Percentiles rank a stretch among this genome's conserved stretches.
phyloP scores from a whole-genome alignment of 495 filamentous ascomycete species.

The Hypoxylon subgilvum region DNA sequence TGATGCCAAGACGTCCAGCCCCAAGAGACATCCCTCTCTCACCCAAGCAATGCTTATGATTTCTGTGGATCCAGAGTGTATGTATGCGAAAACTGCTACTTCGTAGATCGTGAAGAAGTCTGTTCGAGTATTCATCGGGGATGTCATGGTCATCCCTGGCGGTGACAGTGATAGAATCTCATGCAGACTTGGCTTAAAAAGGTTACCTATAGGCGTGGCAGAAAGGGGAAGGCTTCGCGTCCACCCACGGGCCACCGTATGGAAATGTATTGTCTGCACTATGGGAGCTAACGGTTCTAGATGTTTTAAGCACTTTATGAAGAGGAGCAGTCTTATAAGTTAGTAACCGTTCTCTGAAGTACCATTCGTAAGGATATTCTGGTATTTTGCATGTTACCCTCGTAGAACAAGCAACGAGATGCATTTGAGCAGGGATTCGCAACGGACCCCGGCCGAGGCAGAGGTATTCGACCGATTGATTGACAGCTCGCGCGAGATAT shows the following conservation, averaged over 20 bases:
- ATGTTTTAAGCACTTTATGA: background rate
- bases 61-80: conserved; percentile 26
- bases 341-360: conserved; percentile 21
- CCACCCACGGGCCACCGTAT: background rate
- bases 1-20: conserved; percentile 32
- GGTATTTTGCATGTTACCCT: conserved; percentile 21
- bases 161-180: too few species aligned
- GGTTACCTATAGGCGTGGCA: background rate
- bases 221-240: conserved; percentile 8
- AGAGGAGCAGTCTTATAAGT: background rate
- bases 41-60: conserved; percentile 10
- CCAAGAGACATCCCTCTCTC: conserved; percentile 13
- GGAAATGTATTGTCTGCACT: conserved; percentile 1
- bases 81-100: background rate
- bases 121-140: conserved; percentile 3
- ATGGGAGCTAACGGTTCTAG: background rate
- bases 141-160: conserved; percentile 1
- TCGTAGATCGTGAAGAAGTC: conserved; percentile 5
- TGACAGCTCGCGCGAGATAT: conserved; percentile 28
- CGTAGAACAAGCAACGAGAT: conserved; percentile 8
- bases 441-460: conserved; percentile 19
- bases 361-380: conserved; percentile 1
- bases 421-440: conserved; percentile 18
- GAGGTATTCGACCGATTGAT: conserved; percentile 34
- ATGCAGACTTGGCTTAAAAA: too few species aligned